These are phyloP conservation scores for Lachnellula cervina DNA, from an alignment of 2,329 filamentous ascomycete genomes.

Conservation along the genomic window DNA sequence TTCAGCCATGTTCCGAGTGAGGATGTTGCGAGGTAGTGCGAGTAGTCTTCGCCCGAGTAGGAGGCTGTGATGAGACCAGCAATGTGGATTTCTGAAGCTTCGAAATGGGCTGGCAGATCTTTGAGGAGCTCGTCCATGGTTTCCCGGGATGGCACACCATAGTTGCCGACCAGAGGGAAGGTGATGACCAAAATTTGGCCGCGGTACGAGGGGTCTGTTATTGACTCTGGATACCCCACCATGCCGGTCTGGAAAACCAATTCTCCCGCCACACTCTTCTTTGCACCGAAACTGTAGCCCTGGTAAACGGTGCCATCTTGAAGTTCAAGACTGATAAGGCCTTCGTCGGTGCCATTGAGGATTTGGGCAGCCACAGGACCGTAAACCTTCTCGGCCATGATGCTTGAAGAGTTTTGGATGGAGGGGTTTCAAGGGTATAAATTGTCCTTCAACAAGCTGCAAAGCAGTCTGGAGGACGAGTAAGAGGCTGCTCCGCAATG, in stretches of 20 bases:
- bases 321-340: slow-evolving; percentile 81
- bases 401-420: not conserved
- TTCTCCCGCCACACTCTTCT: slow-evolving; percentile 92
- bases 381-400: slow-evolving; percentile 16
- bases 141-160: slow-evolving; percentile 88
- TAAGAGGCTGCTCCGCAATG: not conserved
- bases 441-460: slow-evolving; percentile 15
- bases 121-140: slow-evolving; percentile 78
- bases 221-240: slow-evolving; percentile 95
- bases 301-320: slow-evolving; percentile 88
- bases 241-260: slow-evolving; percentile 99
- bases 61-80: slow-evolving; percentile 86
- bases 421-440: not conserved
- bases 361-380: slow-evolving; percentile 23
- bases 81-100: slow-evolving; percentile 88
- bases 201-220: slow-evolving; percentile 82
- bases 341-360: slow-evolving; percentile 41
- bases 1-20: slow-evolving; percentile 94
- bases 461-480: slow-evolving; percentile 13
- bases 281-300: slow-evolving; percentile 92
- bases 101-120: slow-evolving; percentile 87
- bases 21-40: slow-evolving; percentile 85
- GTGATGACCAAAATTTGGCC: slow-evolving; percentile 96
- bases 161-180: slow-evolving; percentile 93
- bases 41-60: slow-evolving; percentile 92